Evolutionary conservation across 352 stramenopile species (phyloP), one percentile per base, ranked within the genome.

Genomic region (Pythium sukuiense): DNA sequence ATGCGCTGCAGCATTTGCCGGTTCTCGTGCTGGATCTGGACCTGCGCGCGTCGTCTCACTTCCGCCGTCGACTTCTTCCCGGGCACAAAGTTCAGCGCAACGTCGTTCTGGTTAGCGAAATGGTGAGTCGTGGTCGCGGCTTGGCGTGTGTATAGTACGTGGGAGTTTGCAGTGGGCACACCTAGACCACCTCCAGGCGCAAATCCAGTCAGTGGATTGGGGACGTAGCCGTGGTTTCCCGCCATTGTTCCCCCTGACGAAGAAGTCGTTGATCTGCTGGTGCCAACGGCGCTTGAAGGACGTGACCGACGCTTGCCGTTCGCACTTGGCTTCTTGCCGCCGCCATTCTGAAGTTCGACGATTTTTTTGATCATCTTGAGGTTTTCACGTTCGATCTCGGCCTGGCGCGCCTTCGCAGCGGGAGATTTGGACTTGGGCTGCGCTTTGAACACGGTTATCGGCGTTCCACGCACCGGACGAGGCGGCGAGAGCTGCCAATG

Each of bases 331-430:
- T 41, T 67, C 3, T 16, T 55, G 26, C 46, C 32, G n/a, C 26
- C 33, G 39, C 58, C 52, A 26, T 18, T 71, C 53, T 89, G 76
- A 1, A 87, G 32, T 0, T 79, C 78, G 27, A 90, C 74, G 43
- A 88, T 76, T 48, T 78, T 85, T 63, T 81, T 79, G 61, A 90
- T 84, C 24, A 88, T 59, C 30, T 80, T 62, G 32, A 90, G 70
- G 52, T 87, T 87, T 46, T 87, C 78, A 33, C 71, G 73, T 35
- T 85, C 76, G 27, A 87, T 86, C 59, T 87, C 77, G 6, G 72
- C 74, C 54, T 87, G 81, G 1, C 77, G 75, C 14, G 75, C 61
- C 46, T 85, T 89, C 6, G 63, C 72, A 1, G 76, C 81, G 3
- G 73, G 71, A 0, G 80, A 87, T 50, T 89, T 76, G 0, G 72